These are phyloP conservation scores for Lyophyllum decastes DNA, from an alignment of 768 basidiomycete species.

Conservation along the genomic window DNA sequence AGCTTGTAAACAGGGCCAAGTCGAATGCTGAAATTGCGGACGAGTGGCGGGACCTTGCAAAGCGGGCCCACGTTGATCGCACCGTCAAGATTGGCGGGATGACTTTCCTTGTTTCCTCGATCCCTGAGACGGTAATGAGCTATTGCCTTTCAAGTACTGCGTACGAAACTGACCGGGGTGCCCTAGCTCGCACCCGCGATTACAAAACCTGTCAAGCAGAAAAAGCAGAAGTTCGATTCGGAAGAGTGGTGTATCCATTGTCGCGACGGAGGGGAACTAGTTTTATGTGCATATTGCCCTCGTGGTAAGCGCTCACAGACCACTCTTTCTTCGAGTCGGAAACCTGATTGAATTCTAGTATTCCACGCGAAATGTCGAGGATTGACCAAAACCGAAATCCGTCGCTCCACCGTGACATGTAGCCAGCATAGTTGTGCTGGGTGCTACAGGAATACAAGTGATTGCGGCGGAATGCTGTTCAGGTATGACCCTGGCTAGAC, in stretches of 20 bases:
- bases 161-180: conserved; percentile 3
- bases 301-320: conserved; percentile 40
- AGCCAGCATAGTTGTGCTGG: conserved; percentile 50
- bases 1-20: conserved; percentile 33
- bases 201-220: conserved; percentile 26
- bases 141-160: neutral
- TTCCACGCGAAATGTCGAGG: conserved; percentile 56
- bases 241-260: conserved; percentile 65
- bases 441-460: conserved; percentile 44
- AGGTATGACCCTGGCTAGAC: conserved; percentile 32
- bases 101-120: conserved; percentile 26
- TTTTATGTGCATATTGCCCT: conserved; percentile 51
- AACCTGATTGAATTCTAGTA: conserved; percentile 31
- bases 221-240: conserved; percentile 40
- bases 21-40: conserved; percentile 43
- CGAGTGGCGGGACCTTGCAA: conserved; percentile 48
- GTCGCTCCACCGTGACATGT: conserved; percentile 33
- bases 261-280: conserved; percentile 57
- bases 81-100: conserved; percentile 34
- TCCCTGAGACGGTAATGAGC: conserved; percentile 14
- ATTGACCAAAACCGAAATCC: conserved; percentile 29
- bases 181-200: conserved; percentile 13
- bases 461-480: conserved; percentile 61
- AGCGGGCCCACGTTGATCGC: conserved; percentile 41
- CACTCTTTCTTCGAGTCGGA: neutral